Evolutionary conservation across 2,329 filamentous ascomycete species (phyloP), one percentile per base, ranked within the genome.

Genomic region (Coniochaeta prunicola): DNA sequence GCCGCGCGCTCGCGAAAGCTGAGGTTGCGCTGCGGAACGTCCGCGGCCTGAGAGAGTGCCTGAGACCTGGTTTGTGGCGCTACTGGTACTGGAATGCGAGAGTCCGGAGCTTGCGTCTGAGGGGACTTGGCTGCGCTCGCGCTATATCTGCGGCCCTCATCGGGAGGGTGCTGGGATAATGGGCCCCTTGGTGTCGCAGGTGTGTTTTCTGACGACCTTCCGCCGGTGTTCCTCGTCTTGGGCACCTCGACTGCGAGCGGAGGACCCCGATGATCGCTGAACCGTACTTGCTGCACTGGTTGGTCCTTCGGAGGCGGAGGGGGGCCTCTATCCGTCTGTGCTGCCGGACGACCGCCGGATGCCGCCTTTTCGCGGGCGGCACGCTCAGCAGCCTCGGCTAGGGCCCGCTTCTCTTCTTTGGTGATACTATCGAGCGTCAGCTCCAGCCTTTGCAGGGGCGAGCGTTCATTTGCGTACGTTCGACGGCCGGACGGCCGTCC

Each of bases 361-460:
- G 56, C 55, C 15, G 62, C 57, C 57, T 61, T 80, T 67, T 93
- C 87, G 65, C 86, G 83, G 19, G 87, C 83, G 48, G 84, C 82
- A 64, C 86, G 80, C 71, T 97, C 93, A 6, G 91, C 91, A 66
- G 93, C 89, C 69, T 92, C 84, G 4, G 93, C 85, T 53, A 91
- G 83, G 9, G 92, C 91, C 63, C 93, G 84, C 73, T 96, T 96
- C 74, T 97, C 92, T 74, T 97, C 92, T 72, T 97, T 97, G 71
- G 90, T 96, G 73, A 97, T 93, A 74, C 90, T 92, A 72, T 89
- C 89, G 68, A 97, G 82, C 67, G 91, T 94, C 68, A 90, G 85
- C 77, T 99, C 93, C 65, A 99, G 83, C 77, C 88, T 94, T 73
- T 99, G 93, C 57, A 99, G 81, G 57, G 96, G 94, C 63, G 93